Base-by-base conservation (phyloP, 148 eudicot species). In the Talinum fruticosum region DNA sequence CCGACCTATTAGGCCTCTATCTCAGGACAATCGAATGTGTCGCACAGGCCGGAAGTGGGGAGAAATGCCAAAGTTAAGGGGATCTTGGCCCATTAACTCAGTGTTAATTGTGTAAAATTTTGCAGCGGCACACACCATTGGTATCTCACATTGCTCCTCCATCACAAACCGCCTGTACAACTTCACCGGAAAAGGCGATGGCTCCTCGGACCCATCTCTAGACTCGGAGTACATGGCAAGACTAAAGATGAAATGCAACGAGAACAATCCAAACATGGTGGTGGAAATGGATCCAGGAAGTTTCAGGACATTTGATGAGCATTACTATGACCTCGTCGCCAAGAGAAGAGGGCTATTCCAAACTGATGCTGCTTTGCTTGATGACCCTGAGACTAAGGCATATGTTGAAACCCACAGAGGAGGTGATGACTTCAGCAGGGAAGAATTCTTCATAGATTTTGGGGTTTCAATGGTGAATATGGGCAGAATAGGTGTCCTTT, bases 61-160 rank as follows among this genome's bases (percentile, higher is more conserved):
- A n/a, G n/a, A n/a, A n/a, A n/a, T n/a, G n/a, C n/a, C n/a, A n/a
- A n/a, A n/a, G n/a, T n/a, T n/a, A n/a, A n/a, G n/a, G n/a, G n/a
- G n/a, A n/a, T n/a, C n/a, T n/a, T n/a, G n/a, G n/a, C n/a, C n/a
- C n/a, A n/a, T n/a, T n/a, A n/a, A n/a, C n/a, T 7, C 1, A 41
- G 12, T 41, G 2, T 0, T 41, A 41, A 41, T 41, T 7, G 1
- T 34, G 7, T 30, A 4, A 57, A 2, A 33, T 36, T 34, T 35
- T 64, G 65, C 61, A 89, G 92, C 87, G 13, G 90, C 85, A 28
- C 90, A 87, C 67, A 87, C 90, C 13, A 82, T 89, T 41, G 92
- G 92, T 1, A 69, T 80, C 8, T 61, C 70, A 0, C 92, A 78
- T 38, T 89, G 89, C 65, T 5, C 24, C 6, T 21, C 79, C 19